Conservation (phyloP, 495 filamentous ascomycete species). For the Letharia columbiana region DNA sequence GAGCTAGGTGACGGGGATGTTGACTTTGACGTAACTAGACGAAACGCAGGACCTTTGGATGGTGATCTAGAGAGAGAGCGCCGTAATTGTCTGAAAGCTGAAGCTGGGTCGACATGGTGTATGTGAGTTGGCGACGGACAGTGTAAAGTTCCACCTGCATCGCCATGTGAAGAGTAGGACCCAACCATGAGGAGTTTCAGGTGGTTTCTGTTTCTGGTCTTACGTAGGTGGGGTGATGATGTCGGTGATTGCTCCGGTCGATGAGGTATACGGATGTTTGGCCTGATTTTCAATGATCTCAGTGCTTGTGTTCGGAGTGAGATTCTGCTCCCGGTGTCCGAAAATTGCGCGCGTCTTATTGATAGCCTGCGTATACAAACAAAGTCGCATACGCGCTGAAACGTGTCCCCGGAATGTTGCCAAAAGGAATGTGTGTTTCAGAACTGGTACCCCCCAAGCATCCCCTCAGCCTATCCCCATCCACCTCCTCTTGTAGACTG, state of each 20-base stretch:
- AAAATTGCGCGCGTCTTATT: constrained; percentile 11
- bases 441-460: constrained; percentile 9
- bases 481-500: constrained; percentile 2
- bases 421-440: constrained; percentile 12
- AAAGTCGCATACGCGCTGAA: constrained; percentile 13
- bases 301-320: neutral
- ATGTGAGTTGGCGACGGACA: constrained; percentile 74
- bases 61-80: constrained; percentile 82
- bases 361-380: neutral
- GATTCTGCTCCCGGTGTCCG: neutral
- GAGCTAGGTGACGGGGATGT: constrained; percentile 49
- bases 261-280: neutral
- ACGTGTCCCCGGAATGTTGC: constrained; percentile 10
- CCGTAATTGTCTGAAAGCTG: constrained; percentile 66
- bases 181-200: constrained; percentile 36
- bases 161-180: constrained; percentile 47
- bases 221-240: neutral
- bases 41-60: constrained; percentile 64
- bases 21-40: constrained; percentile 48
- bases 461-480: constrained; percentile 12
- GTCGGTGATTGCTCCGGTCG: neutral
- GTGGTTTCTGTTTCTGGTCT: neutral
- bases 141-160: constrained; percentile 70
- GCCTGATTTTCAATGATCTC: neutral
- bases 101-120: constrained; percentile 67